phyloP scores from a whole-genome alignment of 768 basidiomycete genomes.

The Porpolomopsis calyptriformis region DNA sequence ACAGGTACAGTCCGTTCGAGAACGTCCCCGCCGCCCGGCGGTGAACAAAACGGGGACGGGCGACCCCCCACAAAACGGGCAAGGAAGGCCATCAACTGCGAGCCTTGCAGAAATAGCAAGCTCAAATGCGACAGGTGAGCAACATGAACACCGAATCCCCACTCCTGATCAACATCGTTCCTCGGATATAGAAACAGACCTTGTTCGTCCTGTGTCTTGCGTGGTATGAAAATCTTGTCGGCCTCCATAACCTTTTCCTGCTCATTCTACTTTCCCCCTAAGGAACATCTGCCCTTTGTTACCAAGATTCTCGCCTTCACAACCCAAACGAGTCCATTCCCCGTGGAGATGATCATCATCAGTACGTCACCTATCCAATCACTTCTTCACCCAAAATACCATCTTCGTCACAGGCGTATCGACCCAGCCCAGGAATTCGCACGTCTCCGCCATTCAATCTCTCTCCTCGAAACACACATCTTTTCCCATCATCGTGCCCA shows the following conservation, averaged over 20 bases:
- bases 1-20: constrained; percentile 39
- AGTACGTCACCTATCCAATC: constrained; percentile 29
- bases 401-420: constrained; percentile 22
- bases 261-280: constrained; percentile 14
- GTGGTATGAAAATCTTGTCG: constrained; percentile 40
- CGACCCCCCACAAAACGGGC: constrained; percentile 72
- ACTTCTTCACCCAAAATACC: constrained; percentile 11
- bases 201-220: constrained; percentile 79
- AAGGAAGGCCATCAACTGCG: constrained; percentile 81
- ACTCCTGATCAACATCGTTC: constrained; percentile 2
- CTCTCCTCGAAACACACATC: constrained; percentile 53
- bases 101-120: constrained; percentile 79
- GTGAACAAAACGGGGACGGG: constrained; percentile 39
- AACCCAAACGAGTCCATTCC: constrained; percentile 40
- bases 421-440: constrained; percentile 61
- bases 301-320: constrained; percentile 61
- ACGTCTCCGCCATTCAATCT: constrained; percentile 56
- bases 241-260: constrained; percentile 7
- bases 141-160: not conserved
- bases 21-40: constrained; percentile 33
- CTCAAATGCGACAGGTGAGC: constrained; percentile 77
- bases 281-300: constrained; percentile 77
- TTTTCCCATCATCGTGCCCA: constrained; percentile 34
- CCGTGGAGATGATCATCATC: constrained; percentile 41
- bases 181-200: constrained; percentile 55